Evolutionary conservation across 805 yeast genomes (phyloP).

Genomic region (Kazachstania martiniae): DNA sequence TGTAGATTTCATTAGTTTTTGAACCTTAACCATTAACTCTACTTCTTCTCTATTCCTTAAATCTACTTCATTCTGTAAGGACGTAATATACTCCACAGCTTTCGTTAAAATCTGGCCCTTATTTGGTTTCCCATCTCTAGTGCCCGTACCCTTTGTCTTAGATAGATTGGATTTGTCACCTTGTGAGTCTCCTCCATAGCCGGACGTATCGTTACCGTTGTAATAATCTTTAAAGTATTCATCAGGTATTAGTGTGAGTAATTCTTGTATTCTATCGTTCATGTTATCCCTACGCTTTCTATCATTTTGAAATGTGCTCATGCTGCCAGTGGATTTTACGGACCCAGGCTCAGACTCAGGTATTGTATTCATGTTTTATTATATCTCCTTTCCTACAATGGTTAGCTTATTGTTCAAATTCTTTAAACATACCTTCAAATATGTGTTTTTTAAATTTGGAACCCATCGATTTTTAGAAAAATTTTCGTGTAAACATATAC

Average conservation of each 20-base stretch:
- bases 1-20: conserved; percentile 38
- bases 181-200: no score
- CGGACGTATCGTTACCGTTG: no score
- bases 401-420: no score
- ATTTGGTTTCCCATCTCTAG: conserved; percentile 76
- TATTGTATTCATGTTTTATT: conserved; percentile 6
- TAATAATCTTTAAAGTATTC: conserved; percentile 34
- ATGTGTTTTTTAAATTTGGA: no score
- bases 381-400: no score
- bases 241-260: conserved; percentile 35
- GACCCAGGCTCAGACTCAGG: conserved; percentile 13
- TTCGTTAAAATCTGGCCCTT: conserved; percentile 73
- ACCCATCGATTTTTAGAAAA: no score
- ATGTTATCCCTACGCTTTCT: conserved; percentile 45
- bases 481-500: no score
- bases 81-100: conserved; percentile 61
- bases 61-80: conserved; percentile 63
- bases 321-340: conserved; percentile 12
- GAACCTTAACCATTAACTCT: conserved; percentile 52
- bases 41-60: conserved; percentile 70
- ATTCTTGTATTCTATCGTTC: conserved; percentile 46
- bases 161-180: conserved; percentile 6
- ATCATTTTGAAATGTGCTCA: conserved; percentile 22
- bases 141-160: conserved; percentile 42
- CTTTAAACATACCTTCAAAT: no score